A percentile compares a stretch with the other conserved stretches of the same genome.
These are phyloP conservation scores for Tricholoma furcatifolium DNA, from an alignment of 768 basidiomycete species.

Conservation along the genomic window DNA sequence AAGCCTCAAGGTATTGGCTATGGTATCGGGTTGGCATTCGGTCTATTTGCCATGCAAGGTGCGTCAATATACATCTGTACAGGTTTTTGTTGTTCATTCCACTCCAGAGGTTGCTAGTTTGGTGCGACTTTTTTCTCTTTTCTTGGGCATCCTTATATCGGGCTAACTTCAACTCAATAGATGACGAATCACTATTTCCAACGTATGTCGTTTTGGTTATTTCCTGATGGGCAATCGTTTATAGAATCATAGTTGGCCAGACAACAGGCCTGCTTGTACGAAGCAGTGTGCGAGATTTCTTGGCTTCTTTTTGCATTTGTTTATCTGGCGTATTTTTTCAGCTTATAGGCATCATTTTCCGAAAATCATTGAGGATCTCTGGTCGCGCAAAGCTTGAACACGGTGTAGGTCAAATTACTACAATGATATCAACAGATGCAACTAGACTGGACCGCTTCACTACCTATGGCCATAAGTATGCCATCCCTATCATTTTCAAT, in stretches of 20 bases:
- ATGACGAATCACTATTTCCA: slow-evolving; percentile 23
- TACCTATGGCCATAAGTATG: slow-evolving; percentile 27
- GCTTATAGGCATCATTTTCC: slow-evolving; percentile 38
- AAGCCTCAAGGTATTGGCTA: slow-evolving; percentile 46
- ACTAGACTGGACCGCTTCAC: slow-evolving; percentile 38
- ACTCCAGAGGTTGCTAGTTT: slow-evolving; percentile 30
- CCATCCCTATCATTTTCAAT: neutral
- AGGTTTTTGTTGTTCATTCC: neutral
- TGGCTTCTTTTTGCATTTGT: neutral
- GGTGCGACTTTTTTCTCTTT: slow-evolving; percentile 16
- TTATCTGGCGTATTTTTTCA: neutral
- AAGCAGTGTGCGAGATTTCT: slow-evolving; percentile 12
- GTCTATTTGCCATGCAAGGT: slow-evolving; percentile 54
- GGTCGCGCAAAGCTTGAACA: slow-evolving; percentile 42
- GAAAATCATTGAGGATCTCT: slow-evolving; percentile 52
- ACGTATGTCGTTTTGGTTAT: slow-evolving; percentile 2
- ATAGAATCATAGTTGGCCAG: slow-evolving; percentile 9
- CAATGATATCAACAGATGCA: slow-evolving; percentile 48
- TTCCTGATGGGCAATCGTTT: neutral
- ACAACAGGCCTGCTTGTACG: slow-evolving; percentile 17
- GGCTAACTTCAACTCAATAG: slow-evolving; percentile 4
- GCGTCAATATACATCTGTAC: neutral
- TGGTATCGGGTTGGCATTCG: slow-evolving; percentile 52
- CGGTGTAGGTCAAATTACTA: slow-evolving; percentile 46
- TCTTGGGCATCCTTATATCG: no score